Evolutionary conservation across 257 asterid genomes (phyloP).

Genomic region (Coffea canephora): DNA sequence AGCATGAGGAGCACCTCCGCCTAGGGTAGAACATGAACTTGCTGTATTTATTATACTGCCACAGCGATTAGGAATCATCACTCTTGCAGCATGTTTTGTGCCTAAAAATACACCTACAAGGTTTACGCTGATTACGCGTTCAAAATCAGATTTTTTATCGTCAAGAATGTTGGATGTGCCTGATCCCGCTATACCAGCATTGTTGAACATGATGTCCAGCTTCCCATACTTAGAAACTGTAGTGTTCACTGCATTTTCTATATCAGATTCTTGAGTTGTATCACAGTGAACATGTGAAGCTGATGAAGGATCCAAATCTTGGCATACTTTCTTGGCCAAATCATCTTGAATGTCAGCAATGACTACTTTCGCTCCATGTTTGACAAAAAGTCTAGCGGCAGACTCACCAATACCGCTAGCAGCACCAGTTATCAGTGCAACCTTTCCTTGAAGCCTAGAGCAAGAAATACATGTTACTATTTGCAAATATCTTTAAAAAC

Average conservation of each 20-base stretch:
- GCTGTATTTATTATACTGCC: conserved; percentile 18
- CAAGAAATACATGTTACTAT: neutral
- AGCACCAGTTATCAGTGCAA: conserved; percentile 20
- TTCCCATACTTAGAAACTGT: conserved; percentile 16
- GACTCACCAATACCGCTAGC: conserved; percentile 18
- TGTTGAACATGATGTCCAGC: conserved; percentile 17
- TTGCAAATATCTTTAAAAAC: neutral
- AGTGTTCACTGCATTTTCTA: conserved; percentile 11
- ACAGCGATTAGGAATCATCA: conserved; percentile 15
- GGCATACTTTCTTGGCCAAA: conserved; percentile 2
- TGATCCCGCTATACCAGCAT: conserved; percentile 9
- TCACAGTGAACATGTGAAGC: conserved; percentile 9
- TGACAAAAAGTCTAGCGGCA: conserved; percentile 7
- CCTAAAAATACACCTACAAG: conserved; percentile 11
- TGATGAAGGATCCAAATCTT: neutral
- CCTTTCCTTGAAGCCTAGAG: conserved; percentile 24
- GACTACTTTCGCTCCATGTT: conserved; percentile 20
- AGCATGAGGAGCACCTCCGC: conserved; percentile 26
- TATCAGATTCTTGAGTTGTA: conserved; percentile 9
- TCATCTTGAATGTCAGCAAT: conserved; percentile 14
- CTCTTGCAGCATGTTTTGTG: conserved; percentile 20
- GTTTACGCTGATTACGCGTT: neutral
- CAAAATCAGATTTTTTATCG: neutral
- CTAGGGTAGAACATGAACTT: conserved; percentile 7
- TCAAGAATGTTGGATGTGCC: conserved; percentile 10